A percentile compares a stretch with the other conserved stretches of the same genome.
Evolutionary conservation across 345 rosid genomes (phyloP).

Genomic region (Odontarrhena argentea): DNA sequence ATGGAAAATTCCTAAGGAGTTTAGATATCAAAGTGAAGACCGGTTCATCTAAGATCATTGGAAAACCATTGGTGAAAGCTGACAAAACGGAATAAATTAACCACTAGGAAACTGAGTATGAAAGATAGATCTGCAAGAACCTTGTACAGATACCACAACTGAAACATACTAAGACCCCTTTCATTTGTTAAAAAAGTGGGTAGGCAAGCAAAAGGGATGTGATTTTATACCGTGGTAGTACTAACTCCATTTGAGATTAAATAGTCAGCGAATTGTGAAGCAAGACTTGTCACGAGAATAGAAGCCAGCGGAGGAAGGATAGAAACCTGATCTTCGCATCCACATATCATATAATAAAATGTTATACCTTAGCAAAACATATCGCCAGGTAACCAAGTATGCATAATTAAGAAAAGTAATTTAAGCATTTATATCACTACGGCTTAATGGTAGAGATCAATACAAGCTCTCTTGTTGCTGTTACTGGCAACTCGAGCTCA

Average conservation of each 20-base stretch:
- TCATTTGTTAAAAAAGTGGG: constrained; percentile 6
- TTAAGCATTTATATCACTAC: neutral
- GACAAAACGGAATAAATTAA: constrained; percentile 2
- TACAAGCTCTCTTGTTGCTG: constrained; percentile 3
- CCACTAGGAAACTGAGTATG: neutral
- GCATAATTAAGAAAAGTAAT: neutral
- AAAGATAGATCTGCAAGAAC: constrained; percentile 1
- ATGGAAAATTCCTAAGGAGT: constrained; percentile 30
- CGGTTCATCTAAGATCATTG: constrained; percentile 4
- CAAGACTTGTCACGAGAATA: constrained; percentile 68
- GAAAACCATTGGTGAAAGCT: constrained; percentile 2
- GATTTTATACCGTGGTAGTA: constrained; percentile 66
- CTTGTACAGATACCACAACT: constrained; percentile 17
- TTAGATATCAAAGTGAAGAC: constrained; percentile 18
- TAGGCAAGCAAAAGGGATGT: constrained; percentile 18
- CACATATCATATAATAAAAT: constrained; percentile 25
- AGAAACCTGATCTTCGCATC: constrained; percentile 71
- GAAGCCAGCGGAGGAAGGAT: constrained; percentile 98
- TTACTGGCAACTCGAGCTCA: constrained; percentile 1
- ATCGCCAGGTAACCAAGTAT: constrained; percentile 6
- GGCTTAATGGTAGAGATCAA: constrained; percentile 1
- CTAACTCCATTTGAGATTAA: constrained; percentile 80
- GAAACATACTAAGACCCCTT: constrained; percentile 6
- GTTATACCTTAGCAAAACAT: constrained; percentile 26
- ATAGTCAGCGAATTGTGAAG: constrained; percentile 84